Conservation (phyloP, 148 eudicot species). For the Dianthus caryophyllus region DNA sequence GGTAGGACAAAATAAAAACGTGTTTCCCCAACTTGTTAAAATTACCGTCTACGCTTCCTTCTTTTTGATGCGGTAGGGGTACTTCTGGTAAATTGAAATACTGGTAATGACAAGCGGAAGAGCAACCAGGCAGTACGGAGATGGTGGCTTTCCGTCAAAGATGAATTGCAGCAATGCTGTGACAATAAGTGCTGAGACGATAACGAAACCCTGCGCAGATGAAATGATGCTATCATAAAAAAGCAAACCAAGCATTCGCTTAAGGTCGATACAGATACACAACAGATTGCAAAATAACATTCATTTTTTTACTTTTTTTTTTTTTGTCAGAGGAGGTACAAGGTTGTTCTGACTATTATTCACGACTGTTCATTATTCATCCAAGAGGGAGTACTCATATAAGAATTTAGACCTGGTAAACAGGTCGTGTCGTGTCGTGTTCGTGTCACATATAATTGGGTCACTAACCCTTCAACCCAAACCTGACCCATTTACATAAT, state of each 20-base stretch:
- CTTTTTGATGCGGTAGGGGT: conserved; percentile 74
- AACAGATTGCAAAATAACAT: neutral
- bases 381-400: too few relatives aligned
- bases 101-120: conserved; percentile 82
- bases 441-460: too few relatives aligned
- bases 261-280: neutral
- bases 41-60: conserved; percentile 48
- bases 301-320: too few relatives aligned
- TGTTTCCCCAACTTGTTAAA: conserved; percentile 12
- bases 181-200: conserved; percentile 91
- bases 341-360: too few relatives aligned
- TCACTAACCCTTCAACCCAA: too few relatives aligned
- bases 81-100: conserved; percentile 85
- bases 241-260: conserved; percentile 4
- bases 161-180: conserved; percentile 86
- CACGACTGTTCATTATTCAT: too few relatives aligned
- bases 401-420: too few relatives aligned
- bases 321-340: too few relatives aligned
- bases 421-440: too few relatives aligned
- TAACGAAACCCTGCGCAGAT: conserved; percentile 83
- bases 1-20: conserved; percentile 19
- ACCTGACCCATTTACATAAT: too few relatives aligned
- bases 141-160: conserved; percentile 85
- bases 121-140: conserved; percentile 76
- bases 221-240: neutral